Conservation (phyloP, 192 early-diverging fungal species). For the Coemansia umbellata region DNA sequence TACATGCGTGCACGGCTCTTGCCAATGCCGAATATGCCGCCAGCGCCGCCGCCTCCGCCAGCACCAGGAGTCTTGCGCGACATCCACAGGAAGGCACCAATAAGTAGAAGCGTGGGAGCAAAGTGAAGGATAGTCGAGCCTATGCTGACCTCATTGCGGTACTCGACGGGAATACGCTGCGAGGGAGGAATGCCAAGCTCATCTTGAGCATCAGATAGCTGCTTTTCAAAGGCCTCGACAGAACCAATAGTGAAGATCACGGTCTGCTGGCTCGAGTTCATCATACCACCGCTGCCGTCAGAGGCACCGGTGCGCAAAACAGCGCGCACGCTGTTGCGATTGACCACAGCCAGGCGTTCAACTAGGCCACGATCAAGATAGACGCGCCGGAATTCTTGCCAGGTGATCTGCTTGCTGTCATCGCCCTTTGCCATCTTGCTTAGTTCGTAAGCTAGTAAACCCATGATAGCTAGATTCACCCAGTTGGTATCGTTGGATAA, state of each 20-base stretch:
- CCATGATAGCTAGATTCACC: slow-evolving; percentile 4
- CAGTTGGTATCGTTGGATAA: slow-evolving; percentile 40
- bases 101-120: slow-evolving; percentile 86
- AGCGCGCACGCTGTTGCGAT: slow-evolving; percentile 80
- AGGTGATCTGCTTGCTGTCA: slow-evolving; percentile 70
- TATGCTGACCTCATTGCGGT: slow-evolving; percentile 75
- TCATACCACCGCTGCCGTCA: slow-evolving; percentile 1
- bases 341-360: slow-evolving; percentile 83
- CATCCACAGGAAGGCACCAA: slow-evolving; percentile 86
- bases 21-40: slow-evolving; percentile 94
- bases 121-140: slow-evolving; percentile 78
- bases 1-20: slow-evolving; percentile 94
- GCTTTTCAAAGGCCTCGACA: slow-evolving; percentile 90
- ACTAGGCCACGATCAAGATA: slow-evolving; percentile 92
- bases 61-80: slow-evolving; percentile 73
- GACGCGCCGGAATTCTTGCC: slow-evolving; percentile 85
- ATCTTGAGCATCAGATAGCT: slow-evolving; percentile 81
- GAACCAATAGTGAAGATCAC: slow-evolving; percentile 87
- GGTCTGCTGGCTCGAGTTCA: slow-evolving; percentile 10
- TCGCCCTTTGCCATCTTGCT: slow-evolving; percentile 6
- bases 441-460: slow-evolving; percentile 17
- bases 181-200: slow-evolving; percentile 87
- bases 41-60: slow-evolving; percentile 58
- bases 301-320: slow-evolving; percentile 48
- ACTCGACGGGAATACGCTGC: slow-evolving; percentile 91